phyloP scores from a whole-genome alignment of 441 rosid species.

The Kokia cookei region DNA sequence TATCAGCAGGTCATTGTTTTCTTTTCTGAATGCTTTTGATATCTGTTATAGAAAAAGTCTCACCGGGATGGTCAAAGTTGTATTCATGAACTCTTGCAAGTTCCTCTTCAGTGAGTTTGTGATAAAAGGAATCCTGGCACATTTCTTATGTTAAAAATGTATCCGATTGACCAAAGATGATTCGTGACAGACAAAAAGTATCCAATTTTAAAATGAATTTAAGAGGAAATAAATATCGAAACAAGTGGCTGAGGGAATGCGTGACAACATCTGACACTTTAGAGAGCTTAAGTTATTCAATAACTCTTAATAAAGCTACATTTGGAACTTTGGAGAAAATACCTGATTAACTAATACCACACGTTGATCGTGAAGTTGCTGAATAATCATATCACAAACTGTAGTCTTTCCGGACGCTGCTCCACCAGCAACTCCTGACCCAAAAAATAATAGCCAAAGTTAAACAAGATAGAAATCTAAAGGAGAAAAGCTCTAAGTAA shows the following conservation, averaged over 20 bases:
- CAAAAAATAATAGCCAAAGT: slow-evolving; percentile 11
- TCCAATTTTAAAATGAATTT: neutral
- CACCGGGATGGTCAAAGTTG: slow-evolving; percentile 99
- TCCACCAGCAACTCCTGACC: slow-evolving; percentile 94
- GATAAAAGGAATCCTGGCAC: slow-evolving; percentile 97
- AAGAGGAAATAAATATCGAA: neutral
- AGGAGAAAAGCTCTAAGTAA: neutral
- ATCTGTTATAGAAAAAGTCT: slow-evolving; percentile 29
- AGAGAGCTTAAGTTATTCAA: neutral
- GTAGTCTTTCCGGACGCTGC: slow-evolving; percentile 98
- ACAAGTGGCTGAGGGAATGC: neutral
- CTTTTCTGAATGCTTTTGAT: neutral
- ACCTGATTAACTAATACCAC: slow-evolving; percentile 97
- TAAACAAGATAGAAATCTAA: neutral
- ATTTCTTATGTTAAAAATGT: slow-evolving; percentile 15
- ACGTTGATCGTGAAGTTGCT: slow-evolving; percentile 98
- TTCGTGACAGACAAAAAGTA: neutral
- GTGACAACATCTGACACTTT: neutral
- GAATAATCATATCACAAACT: slow-evolving; percentile 98
- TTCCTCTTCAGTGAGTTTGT: slow-evolving; percentile 80
- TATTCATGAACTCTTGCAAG: slow-evolving; percentile 81
- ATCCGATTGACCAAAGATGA: neutral
- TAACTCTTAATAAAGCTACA: neutral
- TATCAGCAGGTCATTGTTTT: neutral
- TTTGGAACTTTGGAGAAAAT: slow-evolving; percentile 2